These are phyloP conservation scores for Fusarium clavum DNA, from an alignment of 2,329 filamentous ascomycete species.

Conservation along the genomic window DNA sequence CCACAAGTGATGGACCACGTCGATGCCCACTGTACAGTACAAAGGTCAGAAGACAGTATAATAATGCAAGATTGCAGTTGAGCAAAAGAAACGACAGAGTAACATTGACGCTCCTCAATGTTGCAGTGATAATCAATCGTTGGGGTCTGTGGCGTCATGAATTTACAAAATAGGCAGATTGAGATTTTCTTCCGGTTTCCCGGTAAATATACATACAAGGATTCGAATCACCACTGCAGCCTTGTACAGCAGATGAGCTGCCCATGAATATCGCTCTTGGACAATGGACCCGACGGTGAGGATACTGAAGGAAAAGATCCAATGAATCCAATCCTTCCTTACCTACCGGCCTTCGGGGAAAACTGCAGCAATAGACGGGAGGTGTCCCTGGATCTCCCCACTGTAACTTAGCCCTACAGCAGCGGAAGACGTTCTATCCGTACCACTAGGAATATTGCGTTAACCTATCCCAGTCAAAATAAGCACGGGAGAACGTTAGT, in stretches of 20 bases:
- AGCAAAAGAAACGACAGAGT: background rate
- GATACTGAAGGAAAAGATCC: background rate
- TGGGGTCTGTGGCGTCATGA: slow-evolving; percentile 25
- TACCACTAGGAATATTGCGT: background rate
- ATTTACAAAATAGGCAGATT: background rate
- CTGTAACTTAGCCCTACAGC: slow-evolving; percentile 9
- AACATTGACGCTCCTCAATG: background rate
- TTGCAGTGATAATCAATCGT: background rate
- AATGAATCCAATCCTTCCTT: background rate
- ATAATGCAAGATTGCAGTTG: background rate
- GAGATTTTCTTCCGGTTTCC: slow-evolving; percentile 17
- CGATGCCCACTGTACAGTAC: background rate
- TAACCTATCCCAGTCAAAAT: background rate
- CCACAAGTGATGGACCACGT: slow-evolving; percentile 3
- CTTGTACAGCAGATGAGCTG: background rate
- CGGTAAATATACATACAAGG: background rate
- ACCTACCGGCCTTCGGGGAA: background rate
- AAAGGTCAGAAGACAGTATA: background rate
- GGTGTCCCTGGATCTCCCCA: slow-evolving; percentile 8
- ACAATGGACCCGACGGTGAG: background rate
- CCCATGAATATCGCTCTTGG: background rate
- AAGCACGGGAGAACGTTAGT: background rate
- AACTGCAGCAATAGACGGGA: background rate
- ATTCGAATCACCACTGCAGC: background rate
- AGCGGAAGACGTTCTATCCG: background rate